Evolutionary conservation across 257 asterid species (phyloP), one percentile per base, ranked within the genome.

Genomic region (Przewalskia tangutica): DNA sequence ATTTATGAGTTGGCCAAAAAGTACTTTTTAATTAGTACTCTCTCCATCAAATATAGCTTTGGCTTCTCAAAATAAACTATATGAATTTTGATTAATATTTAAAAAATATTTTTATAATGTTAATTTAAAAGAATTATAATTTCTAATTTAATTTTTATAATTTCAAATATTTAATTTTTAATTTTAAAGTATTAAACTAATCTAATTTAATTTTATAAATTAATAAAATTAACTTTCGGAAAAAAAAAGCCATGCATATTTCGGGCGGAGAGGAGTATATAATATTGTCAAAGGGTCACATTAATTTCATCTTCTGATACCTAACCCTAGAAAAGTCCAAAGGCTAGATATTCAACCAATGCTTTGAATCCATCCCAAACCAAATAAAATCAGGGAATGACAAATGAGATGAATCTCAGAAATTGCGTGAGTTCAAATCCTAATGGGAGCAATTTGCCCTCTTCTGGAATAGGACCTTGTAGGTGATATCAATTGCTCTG

Each of bases 281-380:
- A 68, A 68, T 68, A 70, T 44, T 44, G 6, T 12, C 38, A 44
- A 44, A 13, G 54, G n/a, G 77, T 44, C 56, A 44, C 56, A 44
- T 70, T 70, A 10, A 42, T 9, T 70, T 4, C 77, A 1, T 44
- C 56, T 18, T 17, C 10, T 70, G 56, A 46, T 18, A 70, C 77
- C 75, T 40, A 79, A 60, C 76, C 62, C 77, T 40, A 44, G 36
- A 14, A 79, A 59, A 17, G 76, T 79, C 46, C 59, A 62, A 62
- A 44, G 77, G 82, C 59, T 60, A 63, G 34, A 79, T 79, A n/a
- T 79, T 63, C 59, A 79, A 79, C 62, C 11, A 60, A 44, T 79
- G 4, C 38, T 66, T 79, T 13, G 68, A 50, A 44, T 14, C 76
- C 8, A 60, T 42, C 4, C 36, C 51, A 17, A 0, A 67, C 40